Percentiles rank a stretch among this genome's conserved stretches.
phyloP scores from a whole-genome alignment of 2,329 filamentous ascomycete genomes.

The Reticulascus tulasneorum region DNA sequence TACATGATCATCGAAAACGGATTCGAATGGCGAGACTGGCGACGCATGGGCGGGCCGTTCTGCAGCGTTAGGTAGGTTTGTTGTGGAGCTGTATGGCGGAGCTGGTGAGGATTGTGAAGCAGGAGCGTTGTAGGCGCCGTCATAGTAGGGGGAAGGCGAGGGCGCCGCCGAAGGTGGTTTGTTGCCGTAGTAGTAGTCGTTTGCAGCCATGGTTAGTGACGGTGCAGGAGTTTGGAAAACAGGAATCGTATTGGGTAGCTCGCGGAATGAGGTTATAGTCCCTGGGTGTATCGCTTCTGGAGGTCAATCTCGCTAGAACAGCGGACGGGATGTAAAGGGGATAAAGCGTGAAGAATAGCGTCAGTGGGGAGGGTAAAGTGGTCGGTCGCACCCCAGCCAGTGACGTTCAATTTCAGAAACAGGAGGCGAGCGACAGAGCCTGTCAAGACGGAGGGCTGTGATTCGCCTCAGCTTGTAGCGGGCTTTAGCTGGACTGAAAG shows the following conservation, averaged over 20 bases:
- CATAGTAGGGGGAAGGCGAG: constrained; percentile 38
- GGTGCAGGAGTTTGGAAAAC: constrained; percentile 1
- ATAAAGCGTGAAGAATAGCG: constrained; percentile 3
- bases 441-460: too few species aligned
- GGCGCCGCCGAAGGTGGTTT: constrained; percentile 30
- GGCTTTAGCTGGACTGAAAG: too few species aligned
- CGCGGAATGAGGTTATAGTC: constrained; percentile 6
- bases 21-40: constrained; percentile 56
- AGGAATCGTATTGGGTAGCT: constrained; percentile 4
- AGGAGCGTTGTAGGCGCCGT: constrained; percentile 35
- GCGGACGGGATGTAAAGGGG: neutral
- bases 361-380: too few species aligned
- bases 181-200: constrained; percentile 60
- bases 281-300: neutral
- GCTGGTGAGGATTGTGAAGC: constrained; percentile 35
- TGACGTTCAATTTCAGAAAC: constrained; percentile 1
- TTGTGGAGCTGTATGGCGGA: constrained; percentile 28
- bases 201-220: constrained; percentile 50
- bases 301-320: constrained; percentile 12
- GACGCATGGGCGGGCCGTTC: constrained; percentile 29
- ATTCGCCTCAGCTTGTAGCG: too few species aligned
- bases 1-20: constrained; percentile 64
- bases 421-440: too few species aligned
- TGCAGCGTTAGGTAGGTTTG: constrained; percentile 7
- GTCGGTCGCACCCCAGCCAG: neutral